A percentile compares a stretch with the other conserved stretches of the same genome.
These are phyloP conservation scores for Solanum chiquidenum DNA, from an alignment of 257 asterid genomes.

Conservation along the genomic window DNA sequence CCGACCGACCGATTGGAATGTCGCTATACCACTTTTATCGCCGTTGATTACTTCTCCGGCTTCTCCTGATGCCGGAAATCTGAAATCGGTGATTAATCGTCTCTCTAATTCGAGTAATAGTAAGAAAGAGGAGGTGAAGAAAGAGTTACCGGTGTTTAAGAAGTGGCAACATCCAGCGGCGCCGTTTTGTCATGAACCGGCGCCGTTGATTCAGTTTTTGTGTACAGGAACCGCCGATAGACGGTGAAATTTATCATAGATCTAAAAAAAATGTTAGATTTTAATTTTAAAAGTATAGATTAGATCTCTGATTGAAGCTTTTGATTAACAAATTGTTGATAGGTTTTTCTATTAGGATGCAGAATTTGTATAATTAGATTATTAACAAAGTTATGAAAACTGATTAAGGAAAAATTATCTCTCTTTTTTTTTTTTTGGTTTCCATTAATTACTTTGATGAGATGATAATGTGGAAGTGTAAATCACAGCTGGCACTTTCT, in stretches of 20 bases:
- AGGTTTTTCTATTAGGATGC: not conserved
- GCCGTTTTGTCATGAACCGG: conserved; percentile 46
- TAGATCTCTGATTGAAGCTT: not conserved
- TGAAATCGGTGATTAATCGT: not conserved
- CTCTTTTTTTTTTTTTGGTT: not conserved
- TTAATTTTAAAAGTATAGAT: not conserved
- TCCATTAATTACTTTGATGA: not conserved
- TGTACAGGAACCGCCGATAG: conserved; percentile 35
- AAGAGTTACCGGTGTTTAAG: conserved; percentile 14
- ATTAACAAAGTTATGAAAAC: not conserved
- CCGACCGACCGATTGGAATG: conserved; percentile 6
- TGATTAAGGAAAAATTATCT: not conserved
- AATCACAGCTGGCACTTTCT: not conserved
- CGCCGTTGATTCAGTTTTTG: conserved; percentile 38
- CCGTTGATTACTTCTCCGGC: conserved; percentile 12
- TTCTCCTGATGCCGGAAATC: not conserved
- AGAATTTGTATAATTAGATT: not conserved
- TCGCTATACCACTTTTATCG: conserved; percentile 12
- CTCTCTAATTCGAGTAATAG: not conserved
- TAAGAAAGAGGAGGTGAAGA: conserved; percentile 3
- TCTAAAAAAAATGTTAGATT: not conserved
- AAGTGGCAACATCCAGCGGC: conserved; percentile 71
- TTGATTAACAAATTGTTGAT: not conserved
- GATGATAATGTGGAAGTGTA: not conserved
- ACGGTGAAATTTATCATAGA: not conserved